Base-by-base conservation (phyloP, 805 yeast genomes). In the Yarrowia deformans region DNA sequence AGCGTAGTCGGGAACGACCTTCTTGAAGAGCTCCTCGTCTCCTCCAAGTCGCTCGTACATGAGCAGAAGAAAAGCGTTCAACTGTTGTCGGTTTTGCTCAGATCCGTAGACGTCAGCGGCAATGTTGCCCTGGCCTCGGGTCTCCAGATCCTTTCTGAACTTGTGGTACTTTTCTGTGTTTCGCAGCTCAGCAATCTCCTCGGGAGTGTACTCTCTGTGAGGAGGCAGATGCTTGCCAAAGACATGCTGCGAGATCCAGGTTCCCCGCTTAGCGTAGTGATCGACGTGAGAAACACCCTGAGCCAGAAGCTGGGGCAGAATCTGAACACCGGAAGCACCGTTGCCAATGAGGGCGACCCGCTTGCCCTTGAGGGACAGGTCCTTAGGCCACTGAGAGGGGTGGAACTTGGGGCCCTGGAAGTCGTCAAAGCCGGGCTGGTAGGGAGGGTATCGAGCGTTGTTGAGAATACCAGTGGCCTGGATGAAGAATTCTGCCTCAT, bases 101-200 rank as follows among this genome's bases (percentile, higher is more conserved):
- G 70, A 68, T 16, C 67, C 68, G 23, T 60, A 42, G 14, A 68
- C 70, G 23, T 54, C 54, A 18, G 43, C 3, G 56, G 39, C 56
- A 68, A 72, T 39, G 46, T 64, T 64, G 1, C 68, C 68, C 49
- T 52, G 66, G 23, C 45, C 54, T 35, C 54, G 40, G 43, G 67
- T 60, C 54, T 74, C 77, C 40, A 74, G 66, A 14, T 67, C 72
- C 67, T 74, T 74, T 49, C 76, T 71, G 69, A 71, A 74, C 50
- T 69, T 60, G 40, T 69, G 70, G 46, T 72, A 74, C 39, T 63
- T 56, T 34, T 71, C 72, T 4, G 74, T 70, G 69, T 70, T 69
- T 18, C 52, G 64, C 43, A 74, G 74, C 40, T 48, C 35, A 8
- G 70, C 63, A 35, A 69, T 66, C 71, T 69, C 70, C 69, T 61